Percentiles rank a stretch among this genome's conserved stretches.
Conservation (phyloP, 768 basidiomycete genomes). For the Lactifluus rugatus region DNA sequence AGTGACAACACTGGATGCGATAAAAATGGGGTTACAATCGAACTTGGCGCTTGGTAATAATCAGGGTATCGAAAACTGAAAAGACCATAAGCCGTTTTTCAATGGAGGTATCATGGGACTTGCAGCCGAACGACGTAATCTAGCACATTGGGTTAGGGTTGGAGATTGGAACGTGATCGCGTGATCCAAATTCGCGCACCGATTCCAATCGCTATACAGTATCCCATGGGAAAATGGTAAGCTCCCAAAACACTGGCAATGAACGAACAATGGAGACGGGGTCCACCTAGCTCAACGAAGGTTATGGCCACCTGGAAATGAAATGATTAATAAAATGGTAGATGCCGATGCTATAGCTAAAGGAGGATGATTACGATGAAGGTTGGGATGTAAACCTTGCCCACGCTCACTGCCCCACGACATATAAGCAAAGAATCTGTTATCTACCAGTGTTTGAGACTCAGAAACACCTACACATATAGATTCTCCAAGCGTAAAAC, state of each 20-base stretch:
- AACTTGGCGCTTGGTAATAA: background rate
- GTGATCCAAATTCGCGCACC: background rate
- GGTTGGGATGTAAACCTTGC: background rate
- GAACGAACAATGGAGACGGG: background rate
- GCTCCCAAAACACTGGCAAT: background rate
- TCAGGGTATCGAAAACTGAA: background rate
- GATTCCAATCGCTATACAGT: too few species aligned
- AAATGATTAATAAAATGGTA: background rate
- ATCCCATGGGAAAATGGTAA: background rate
- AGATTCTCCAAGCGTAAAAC: conserved; percentile 9
- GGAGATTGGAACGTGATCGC: background rate
- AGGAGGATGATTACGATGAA: background rate
- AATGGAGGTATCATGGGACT: background rate
- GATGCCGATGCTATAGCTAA: too few species aligned
- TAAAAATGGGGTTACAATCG: background rate
- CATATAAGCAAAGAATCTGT: background rate
- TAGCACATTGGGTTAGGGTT: background rate
- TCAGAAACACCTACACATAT: background rate
- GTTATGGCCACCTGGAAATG: background rate
- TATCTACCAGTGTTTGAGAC: background rate
- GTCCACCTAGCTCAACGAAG: background rate
- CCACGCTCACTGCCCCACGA: conserved; percentile 3
- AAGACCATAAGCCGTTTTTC: background rate
- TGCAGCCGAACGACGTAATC: background rate
- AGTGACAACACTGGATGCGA: background rate